These are phyloP conservation scores for Orbilia blumenaviensis DNA, from an alignment of 2,329 filamentous ascomycete species.

Conservation along the genomic window DNA sequence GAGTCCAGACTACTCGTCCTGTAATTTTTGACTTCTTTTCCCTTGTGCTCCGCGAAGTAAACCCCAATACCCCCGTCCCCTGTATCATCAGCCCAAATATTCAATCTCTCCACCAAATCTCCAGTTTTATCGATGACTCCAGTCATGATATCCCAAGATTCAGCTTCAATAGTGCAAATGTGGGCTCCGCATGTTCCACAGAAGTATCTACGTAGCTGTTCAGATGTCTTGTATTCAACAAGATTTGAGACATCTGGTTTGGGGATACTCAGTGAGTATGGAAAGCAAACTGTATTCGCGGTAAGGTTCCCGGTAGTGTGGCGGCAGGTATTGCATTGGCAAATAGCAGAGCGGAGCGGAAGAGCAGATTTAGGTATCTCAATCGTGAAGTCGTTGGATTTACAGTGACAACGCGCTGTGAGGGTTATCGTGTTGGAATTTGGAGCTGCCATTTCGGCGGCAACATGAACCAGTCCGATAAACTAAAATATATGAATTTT, in stretches of 20 bases:
- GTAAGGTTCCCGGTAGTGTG: slow-evolving; percentile 23
- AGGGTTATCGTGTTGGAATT: slow-evolving; percentile 15
- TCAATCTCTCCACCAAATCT: slow-evolving; percentile 19
- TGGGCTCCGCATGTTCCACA: slow-evolving; percentile 40
- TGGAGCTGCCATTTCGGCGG: neutral
- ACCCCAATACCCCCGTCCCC: slow-evolving; percentile 29
- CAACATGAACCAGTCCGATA: neutral
- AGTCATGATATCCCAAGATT: slow-evolving; percentile 27
- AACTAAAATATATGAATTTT: neutral
- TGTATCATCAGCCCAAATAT: slow-evolving; percentile 28
- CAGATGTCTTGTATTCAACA: slow-evolving; percentile 25
- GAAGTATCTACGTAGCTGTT: slow-evolving; percentile 19
- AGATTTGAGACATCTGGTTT: slow-evolving; percentile 31
- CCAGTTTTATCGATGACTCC: slow-evolving; percentile 18
- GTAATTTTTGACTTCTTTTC: slow-evolving; percentile 15
- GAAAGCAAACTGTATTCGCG: slow-evolving; percentile 12
- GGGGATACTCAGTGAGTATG: neutral
- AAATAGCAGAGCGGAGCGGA: slow-evolving; percentile 29
- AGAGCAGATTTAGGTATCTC: slow-evolving; percentile 26
- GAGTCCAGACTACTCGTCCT: slow-evolving; percentile 5
- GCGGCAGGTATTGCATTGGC: slow-evolving; percentile 42
- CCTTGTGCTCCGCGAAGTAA: slow-evolving; percentile 17
- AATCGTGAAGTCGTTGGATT: slow-evolving; percentile 34
- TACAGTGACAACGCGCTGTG: slow-evolving; percentile 39
- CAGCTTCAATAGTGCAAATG: slow-evolving; percentile 20